Conservation (phyloP, 352 stramenopile species). For the Phytophthora litchii region DNA sequence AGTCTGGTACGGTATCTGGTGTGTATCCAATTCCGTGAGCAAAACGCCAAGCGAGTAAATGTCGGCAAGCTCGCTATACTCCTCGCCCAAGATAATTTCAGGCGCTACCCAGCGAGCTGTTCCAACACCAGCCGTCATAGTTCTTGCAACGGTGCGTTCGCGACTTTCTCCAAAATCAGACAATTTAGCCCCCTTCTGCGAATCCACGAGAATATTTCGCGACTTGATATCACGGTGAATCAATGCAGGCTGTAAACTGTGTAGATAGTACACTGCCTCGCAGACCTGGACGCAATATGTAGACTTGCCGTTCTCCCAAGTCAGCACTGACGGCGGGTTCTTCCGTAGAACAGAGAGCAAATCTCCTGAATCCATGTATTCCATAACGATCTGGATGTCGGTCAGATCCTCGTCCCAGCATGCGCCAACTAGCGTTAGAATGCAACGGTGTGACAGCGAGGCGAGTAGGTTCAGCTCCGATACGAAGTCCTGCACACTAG, state of each 20-base stretch:
- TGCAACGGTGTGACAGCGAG: conserved; percentile 73
- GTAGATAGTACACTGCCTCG: conserved; percentile 88
- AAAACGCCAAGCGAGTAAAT: conserved; percentile 80
- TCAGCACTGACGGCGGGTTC: conserved; percentile 47
- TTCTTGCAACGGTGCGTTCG: conserved; percentile 74
- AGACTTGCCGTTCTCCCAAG: conserved; percentile 67
- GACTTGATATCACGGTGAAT: conserved; percentile 94
- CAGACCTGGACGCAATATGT: conserved; percentile 81
- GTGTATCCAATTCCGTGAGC: conserved; percentile 72
- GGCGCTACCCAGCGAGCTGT: conserved; percentile 79
- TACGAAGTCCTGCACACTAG: conserved; percentile 70
- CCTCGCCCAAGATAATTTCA: conserved; percentile 80
- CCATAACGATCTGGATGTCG: conserved; percentile 79
- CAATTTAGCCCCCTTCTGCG: conserved; percentile 71
- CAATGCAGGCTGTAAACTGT: conserved; percentile 84
- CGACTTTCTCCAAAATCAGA: conserved; percentile 81
- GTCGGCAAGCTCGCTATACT: conserved; percentile 74
- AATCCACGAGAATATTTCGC: conserved; percentile 90
- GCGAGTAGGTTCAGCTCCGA: conserved; percentile 85
- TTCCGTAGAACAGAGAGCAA: conserved; percentile 65
- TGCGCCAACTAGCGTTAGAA: conserved; percentile 72
- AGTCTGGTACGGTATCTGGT: conserved; percentile 76
- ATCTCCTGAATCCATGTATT: conserved; percentile 83
- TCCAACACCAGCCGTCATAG: conserved; percentile 77
- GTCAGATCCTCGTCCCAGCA: conserved; percentile 74